Evolutionary conservation across 176 grass and related monocot genomes (phyloP).

Genomic region (Eleusine indica): DNA sequence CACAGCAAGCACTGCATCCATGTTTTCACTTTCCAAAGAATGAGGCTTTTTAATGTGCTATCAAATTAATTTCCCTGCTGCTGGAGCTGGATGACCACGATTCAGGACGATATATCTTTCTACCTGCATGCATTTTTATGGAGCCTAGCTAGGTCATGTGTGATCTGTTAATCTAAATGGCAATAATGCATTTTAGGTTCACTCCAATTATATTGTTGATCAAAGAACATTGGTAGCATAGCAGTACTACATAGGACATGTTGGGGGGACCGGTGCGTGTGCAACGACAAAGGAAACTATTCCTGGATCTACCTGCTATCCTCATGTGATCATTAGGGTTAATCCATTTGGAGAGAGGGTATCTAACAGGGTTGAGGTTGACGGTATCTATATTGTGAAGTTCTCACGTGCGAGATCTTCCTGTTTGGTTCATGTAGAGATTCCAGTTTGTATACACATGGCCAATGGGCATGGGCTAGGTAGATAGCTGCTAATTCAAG

Average conservation of each 20-base stretch:
- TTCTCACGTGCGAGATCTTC: not conserved
- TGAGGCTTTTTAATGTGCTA: not conserved
- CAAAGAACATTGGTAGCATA: not conserved
- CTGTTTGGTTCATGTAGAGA: not conserved
- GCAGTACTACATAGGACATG: not conserved
- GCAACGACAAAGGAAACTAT: not conserved
- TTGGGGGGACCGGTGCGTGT: not conserved
- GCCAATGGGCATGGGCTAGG: not conserved
- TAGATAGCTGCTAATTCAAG: not conserved
- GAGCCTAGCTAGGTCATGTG: not conserved
- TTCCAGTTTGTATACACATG: too few species aligned
- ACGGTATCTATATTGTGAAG: not conserved
- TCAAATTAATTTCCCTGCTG: not conserved
- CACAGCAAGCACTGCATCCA: not conserved
- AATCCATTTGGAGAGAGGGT: not conserved
- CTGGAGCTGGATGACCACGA: not conserved
- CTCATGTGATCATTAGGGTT: slow-evolving; percentile 9
- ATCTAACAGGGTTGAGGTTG: not conserved
- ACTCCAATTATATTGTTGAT: not conserved
- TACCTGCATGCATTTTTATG: not conserved
- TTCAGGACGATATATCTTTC: not conserved
- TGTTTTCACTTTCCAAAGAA: not conserved
- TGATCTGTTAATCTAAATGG: not conserved
- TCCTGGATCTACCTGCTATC: slow-evolving; percentile 26
- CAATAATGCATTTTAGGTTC: not conserved